Evolutionary conservation across 345 rosid genomes (phyloP), one percentile per base, ranked within the genome.

Genomic region (Eucalyptus tenuipes): DNA sequence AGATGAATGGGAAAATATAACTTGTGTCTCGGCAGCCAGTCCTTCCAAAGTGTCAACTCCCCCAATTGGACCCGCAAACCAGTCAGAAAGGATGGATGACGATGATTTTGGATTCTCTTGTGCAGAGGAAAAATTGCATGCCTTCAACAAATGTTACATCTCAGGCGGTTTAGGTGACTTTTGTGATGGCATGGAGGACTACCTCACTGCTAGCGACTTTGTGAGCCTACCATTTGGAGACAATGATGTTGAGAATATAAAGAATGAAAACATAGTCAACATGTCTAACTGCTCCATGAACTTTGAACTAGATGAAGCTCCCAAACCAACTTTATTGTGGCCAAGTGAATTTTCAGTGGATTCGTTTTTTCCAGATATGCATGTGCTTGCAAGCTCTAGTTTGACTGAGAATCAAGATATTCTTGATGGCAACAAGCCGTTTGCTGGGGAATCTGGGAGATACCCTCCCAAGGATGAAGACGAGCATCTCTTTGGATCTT

Each of bases 401-500:
- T 40, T 89, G 49, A 52, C 53, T 40, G 14, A 40, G 86, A 88
- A 61, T 47, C 88, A 44, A 87, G 88, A 88, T 68, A 89, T 14
- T 25, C 37, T 85, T 71, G 87, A 87, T 85, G 88, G 89, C 86
- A 87, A 85, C 49, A 93, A 88, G 87, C 87, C 88, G 10, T 85
- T 91, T 71, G 33, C 86, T 50, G n/a, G 75, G 88, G 91, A 81
- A 49, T 33, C 59, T 68, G 88, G 55, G 86, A 53, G 29, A 80
- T 84, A 86, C 66, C 85, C 45, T 33, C 86, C 68, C 87, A 89
- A 89, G 92, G 86, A 88, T 87, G 89, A 91, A 64, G 85, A 88
- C 24, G 93, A 90, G 88, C 80, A 91, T 88, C 90, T 91, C 87
- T 89, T 94, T 91, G 95, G 93, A 90, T 94, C 96, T 81, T 92